Evolutionary conservation across 306 rosid genomes (phyloP), one percentile per base, ranked within the genome.

Genomic region (Trichosanthes cucumerina): DNA sequence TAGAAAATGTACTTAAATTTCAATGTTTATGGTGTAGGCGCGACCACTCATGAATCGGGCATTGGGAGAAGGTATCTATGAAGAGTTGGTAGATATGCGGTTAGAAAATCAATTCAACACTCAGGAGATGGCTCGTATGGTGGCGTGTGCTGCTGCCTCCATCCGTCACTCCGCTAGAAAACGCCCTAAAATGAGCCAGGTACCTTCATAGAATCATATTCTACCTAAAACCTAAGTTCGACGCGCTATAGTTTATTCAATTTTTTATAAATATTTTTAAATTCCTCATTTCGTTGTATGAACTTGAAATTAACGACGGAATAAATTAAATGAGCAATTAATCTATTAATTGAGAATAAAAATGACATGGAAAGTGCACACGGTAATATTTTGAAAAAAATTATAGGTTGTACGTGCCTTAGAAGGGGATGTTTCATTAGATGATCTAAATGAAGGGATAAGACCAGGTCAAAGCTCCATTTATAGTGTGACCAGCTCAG

Each of bases 181-280:
- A 65, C 98, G 98, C 71, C 87, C 96, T 0, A 92, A 81, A 80
- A 94, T 94, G 98, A 94, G 97, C 70, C 98, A 92, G 89, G 98
- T 75, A 49, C 46, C 8, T 46, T 5, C 7, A 5, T 44, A 39
- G 1, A 39, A 6, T 39, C 44, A 39, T 39, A 0, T 39, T 39
- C 44, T 28, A 28, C 33, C 1, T 28, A 28, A 28, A 28, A 28
- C 33, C 2, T 28, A 28, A 28, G 33, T 28, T 28, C 33, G 33
- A 2, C 33, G 2, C 2, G 33, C 33, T 28, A 28, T 28, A 28
- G 33, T 28, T 1, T 28, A 28, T 28, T 28, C 33, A 28, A 28
- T 28, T 2, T 28, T 28, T 28, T 1, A 28, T 28, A 28, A 1
- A 28, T 28, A 28, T 28, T 28, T 28, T 28, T 2, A 28, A 28